Conservation (phyloP, 2,329 filamentous ascomycete species). For the Coccinonectria pachysandricola region DNA sequence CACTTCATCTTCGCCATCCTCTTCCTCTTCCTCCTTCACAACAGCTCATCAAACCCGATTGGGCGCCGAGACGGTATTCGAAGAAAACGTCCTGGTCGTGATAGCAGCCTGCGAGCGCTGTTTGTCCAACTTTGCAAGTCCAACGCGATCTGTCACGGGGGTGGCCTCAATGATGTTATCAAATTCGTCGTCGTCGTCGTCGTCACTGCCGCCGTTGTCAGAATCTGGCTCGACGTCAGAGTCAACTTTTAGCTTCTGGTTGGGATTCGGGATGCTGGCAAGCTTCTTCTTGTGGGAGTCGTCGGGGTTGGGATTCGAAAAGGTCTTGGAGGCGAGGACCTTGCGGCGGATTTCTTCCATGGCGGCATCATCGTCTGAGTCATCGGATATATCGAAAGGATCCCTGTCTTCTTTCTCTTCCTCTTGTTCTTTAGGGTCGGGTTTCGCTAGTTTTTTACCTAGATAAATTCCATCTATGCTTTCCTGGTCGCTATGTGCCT, state of each 20-base stretch:
- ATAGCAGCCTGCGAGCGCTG: slow-evolving; percentile 38
- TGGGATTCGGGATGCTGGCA: slow-evolving; percentile 52
- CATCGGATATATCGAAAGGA: slow-evolving; percentile 67
- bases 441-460: slow-evolving; percentile 38
- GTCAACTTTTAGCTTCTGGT: slow-evolving; percentile 43
- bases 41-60: slow-evolving; percentile 36
- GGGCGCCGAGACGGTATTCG: slow-evolving; percentile 38
- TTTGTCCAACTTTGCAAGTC: slow-evolving; percentile 47
- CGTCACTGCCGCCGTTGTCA: slow-evolving; percentile 45
- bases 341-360: slow-evolving; percentile 89
- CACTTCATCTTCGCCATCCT: neutral
- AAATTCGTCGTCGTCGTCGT: slow-evolving; percentile 63
- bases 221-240: slow-evolving; percentile 63
- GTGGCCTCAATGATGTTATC: slow-evolving; percentile 90
- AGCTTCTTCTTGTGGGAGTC: slow-evolving; percentile 42
- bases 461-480: slow-evolving; percentile 50
- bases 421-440: slow-evolving; percentile 20
- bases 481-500: slow-evolving; percentile 33
- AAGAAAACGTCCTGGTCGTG: slow-evolving; percentile 42
- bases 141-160: slow-evolving; percentile 77
- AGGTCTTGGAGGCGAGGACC: slow-evolving; percentile 86
- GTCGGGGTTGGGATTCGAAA: slow-evolving; percentile 45
- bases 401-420: slow-evolving; percentile 46
- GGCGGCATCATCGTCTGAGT: slow-evolving; percentile 67
- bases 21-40: slow-evolving; percentile 1